Conservation (phyloP, 2,329 filamentous ascomycete genomes). For the Raffaelea arxii region DNA sequence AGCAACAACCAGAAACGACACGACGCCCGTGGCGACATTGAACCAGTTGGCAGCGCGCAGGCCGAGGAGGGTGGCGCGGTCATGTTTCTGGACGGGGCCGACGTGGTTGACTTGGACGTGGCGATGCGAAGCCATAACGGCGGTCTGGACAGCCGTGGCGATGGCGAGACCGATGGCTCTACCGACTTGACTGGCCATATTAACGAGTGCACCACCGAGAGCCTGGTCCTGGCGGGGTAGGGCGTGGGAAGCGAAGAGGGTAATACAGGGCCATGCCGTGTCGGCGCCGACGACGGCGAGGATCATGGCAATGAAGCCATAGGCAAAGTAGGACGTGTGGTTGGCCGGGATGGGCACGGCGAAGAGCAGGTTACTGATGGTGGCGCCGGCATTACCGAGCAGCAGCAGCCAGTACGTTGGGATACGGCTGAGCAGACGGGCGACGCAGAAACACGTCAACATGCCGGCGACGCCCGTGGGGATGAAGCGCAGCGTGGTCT, state of each 20-base stretch:
- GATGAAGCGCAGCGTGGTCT: constrained; percentile 60
- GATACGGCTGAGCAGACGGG: constrained; percentile 45
- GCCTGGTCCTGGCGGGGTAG: constrained; percentile 56
- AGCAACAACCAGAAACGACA: constrained; percentile 32
- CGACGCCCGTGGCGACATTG: constrained; percentile 37
- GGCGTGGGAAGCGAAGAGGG: constrained; percentile 54
- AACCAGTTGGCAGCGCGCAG: constrained; percentile 42
- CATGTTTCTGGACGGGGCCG: constrained; percentile 31
- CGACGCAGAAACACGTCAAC: constrained; percentile 45
- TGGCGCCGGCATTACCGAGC: constrained; percentile 46
- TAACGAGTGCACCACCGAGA: constrained; percentile 58
- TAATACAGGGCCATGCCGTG: constrained; percentile 55
- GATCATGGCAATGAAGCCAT: constrained; percentile 55
- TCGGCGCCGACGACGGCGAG: constrained; percentile 57
- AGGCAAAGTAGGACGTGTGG: constrained; percentile 55
- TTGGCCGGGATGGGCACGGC: constrained; percentile 48
- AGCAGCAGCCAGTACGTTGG: constrained; percentile 48
- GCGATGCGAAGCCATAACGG: constrained; percentile 43
- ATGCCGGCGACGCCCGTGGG: constrained; percentile 53
- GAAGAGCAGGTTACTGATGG: constrained; percentile 43
- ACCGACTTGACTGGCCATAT: constrained; percentile 55
- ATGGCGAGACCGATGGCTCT: constrained; percentile 57
- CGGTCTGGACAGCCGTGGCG: constrained; percentile 54
- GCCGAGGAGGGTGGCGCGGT: constrained; percentile 35
- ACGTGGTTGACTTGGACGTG: constrained; percentile 32